Conservation (phyloP, 2,329 filamentous ascomycete genomes). For the Aspergillus sp. region DNA sequence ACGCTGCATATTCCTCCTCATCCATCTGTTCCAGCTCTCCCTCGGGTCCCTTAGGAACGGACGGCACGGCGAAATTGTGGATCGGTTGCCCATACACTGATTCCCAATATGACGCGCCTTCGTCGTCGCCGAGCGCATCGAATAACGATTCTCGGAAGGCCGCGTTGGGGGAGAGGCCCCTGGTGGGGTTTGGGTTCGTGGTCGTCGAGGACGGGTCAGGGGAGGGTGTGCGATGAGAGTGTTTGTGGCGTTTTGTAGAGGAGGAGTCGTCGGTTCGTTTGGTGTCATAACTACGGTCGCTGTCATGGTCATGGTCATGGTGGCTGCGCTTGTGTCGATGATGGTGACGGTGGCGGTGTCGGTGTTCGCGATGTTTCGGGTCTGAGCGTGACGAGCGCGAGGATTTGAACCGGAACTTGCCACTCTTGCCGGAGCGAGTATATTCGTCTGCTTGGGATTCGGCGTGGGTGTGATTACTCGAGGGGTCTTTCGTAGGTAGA, state of each 20-base stretch:
- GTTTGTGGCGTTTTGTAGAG: slow-evolving; percentile 20
- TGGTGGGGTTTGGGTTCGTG: not conserved
- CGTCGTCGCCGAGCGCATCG: slow-evolving; percentile 94
- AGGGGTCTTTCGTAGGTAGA: too few relatives aligned
- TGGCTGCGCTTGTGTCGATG: not conserved
- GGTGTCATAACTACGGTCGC: slow-evolving; percentile 5
- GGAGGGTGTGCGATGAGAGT: not conserved
- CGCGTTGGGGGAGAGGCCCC: slow-evolving; percentile 60
- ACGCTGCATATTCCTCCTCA: slow-evolving; percentile 86
- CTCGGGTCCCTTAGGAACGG: slow-evolving; percentile 45
- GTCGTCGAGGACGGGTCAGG: not conserved
- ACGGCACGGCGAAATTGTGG: slow-evolving; percentile 68
- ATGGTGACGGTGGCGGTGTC: slow-evolving; percentile 15
- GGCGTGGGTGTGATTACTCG: too few relatives aligned
- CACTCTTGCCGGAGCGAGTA: slow-evolving; percentile 10
- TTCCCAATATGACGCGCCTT: slow-evolving; percentile 94
- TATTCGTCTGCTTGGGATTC: slow-evolving; percentile 13
- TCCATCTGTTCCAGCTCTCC: slow-evolving; percentile 77
- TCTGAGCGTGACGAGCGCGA: not conserved
- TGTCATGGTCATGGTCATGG: slow-evolving; percentile 1
- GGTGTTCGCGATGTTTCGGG: slow-evolving; percentile 10
- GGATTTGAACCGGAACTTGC: slow-evolving; percentile 38
- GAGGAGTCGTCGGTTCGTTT: slow-evolving; percentile 21
- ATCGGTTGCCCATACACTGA: slow-evolving; percentile 95
- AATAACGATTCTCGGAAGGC: slow-evolving; percentile 94